Evolutionary conservation across 768 basidiomycete genomes (phyloP), one percentile per base, ranked within the genome.

Genomic region (Mycena kentingensis): DNA sequence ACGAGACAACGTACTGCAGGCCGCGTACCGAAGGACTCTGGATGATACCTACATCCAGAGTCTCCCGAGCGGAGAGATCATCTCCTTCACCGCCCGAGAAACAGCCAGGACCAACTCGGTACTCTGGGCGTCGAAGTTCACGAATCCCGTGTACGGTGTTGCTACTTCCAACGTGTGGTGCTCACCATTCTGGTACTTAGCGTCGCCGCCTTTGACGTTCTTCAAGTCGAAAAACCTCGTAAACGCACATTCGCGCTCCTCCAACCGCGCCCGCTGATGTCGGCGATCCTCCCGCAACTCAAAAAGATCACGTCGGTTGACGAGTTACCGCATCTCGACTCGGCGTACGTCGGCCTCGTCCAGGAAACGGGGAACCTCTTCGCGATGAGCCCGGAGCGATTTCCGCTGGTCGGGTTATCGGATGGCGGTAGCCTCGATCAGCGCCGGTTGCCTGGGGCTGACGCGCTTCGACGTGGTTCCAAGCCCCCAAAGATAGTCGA

Each of bases 21-120:
- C 82, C 4, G 67, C 81, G 10, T 98, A 96, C 73, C 78, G 77
- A 7, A 84, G 79, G 29, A 88, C 90, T 2, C 82, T 84, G 32
- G 93, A 97, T 67, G 80, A 87, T 54, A 70, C 77, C 24, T 96
- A 96, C 68, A 80, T 93, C 37, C 91, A 94, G 61, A 80, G 88
- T 24, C 75, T 90, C 2, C 85, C 90, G 8, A 86, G 83, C 28
- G 93, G 93, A 25, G 81, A 87, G 57, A 76, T 94, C 42, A 76
- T 92, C 52, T 83, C 88, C 3, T 90, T 95, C 73, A 85, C 77
- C 60, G 74, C 76, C 32, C 65, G 51, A 42, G 51, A 56, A n/a
- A 66, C 53, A 39, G 60, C 44, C 60, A 51, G 60, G 21, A 48
- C 60, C 3, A 72, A 72, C 15, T 65, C 77, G 0, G 68, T 78